Conservation (phyloP, 164 flowering plant species). For the Pachysandra terminalis region DNA sequence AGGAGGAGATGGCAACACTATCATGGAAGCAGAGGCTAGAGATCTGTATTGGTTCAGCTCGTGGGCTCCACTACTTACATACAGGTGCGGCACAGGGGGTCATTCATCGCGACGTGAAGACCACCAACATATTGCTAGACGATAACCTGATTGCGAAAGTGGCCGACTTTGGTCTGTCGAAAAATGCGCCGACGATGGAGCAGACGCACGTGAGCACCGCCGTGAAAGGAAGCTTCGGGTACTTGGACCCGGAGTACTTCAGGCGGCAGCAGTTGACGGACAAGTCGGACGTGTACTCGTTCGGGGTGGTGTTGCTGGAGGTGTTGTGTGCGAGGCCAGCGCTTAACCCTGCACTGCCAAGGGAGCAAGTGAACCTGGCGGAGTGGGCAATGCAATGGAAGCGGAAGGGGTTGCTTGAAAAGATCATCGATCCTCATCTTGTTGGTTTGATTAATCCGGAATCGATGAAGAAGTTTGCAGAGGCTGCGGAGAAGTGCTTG, state of each 20-base stretch:
- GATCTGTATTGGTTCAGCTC: conserved; percentile 8
- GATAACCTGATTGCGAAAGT: conserved; percentile 1
- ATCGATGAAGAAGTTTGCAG: conserved; percentile 60
- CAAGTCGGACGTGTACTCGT: conserved; percentile 74
- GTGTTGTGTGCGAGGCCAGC: conserved; percentile 61
- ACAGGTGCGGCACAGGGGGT: conserved; percentile 8
- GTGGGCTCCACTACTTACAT: conserved; percentile 9
- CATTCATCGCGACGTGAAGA: conserved; percentile 10
- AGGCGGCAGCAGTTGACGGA: conserved; percentile 64
- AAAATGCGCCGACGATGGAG: conserved; percentile 32
- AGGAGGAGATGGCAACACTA: not conserved
- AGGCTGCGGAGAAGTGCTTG: conserved; percentile 69
- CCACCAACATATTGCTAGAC: conserved; percentile 8
- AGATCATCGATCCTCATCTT: conserved; percentile 50
- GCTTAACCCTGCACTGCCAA: conserved; percentile 49
- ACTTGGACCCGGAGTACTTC: conserved; percentile 71
- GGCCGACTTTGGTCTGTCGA: conserved; percentile 20
- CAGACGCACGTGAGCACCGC: conserved; percentile 65
- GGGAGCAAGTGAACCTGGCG: conserved; percentile 69
- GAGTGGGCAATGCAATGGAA: conserved; percentile 79
- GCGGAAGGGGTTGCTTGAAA: conserved; percentile 48
- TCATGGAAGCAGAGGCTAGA: conserved; percentile 11
- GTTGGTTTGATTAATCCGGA: conserved; percentile 44
- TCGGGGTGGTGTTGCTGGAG: conserved; percentile 68
- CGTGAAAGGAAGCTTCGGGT: conserved; percentile 74